These are phyloP conservation scores for Silene conica DNA, from an alignment of 148 eudicot genomes.

Conservation along the genomic window DNA sequence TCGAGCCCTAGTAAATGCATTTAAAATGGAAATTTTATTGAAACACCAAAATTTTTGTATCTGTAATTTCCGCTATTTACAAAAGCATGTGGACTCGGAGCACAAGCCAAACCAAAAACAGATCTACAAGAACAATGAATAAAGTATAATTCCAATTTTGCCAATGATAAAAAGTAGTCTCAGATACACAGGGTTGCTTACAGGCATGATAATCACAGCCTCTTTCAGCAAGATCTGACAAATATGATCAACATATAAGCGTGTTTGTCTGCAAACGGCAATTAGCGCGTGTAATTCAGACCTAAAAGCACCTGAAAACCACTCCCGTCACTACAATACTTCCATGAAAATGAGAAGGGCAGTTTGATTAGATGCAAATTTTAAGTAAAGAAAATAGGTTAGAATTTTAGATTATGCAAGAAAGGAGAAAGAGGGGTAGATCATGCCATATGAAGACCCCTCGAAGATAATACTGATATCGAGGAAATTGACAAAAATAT, in stretches of 20 bases:
- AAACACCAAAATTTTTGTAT: background rate
- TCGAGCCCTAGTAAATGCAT: background rate
- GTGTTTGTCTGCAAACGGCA: conserved; percentile 65
- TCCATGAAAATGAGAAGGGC: background rate
- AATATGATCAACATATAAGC: conserved; percentile 57
- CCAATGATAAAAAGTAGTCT: background rate
- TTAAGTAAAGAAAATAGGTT: background rate
- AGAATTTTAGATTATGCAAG: background rate
- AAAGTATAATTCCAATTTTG: background rate
- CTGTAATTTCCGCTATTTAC: background rate
- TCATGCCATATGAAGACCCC: background rate
- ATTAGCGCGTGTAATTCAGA: conserved; percentile 62
- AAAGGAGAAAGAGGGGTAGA: too few species aligned
- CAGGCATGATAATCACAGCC: conserved; percentile 68
- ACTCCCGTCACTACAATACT: conserved; percentile 5
- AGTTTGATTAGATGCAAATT: background rate
- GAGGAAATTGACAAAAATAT: background rate
- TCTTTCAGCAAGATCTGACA: conserved; percentile 49
- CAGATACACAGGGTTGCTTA: conserved; percentile 36
- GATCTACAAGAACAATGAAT: background rate
- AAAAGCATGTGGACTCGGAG: background rate
- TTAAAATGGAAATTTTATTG: background rate
- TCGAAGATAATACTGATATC: background rate
- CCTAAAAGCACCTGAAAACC: conserved; percentile 59
- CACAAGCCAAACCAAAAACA: background rate